These are phyloP conservation scores for Citrus unshiu DNA, from an alignment of 345 rosid genomes.

Conservation along the genomic window DNA sequence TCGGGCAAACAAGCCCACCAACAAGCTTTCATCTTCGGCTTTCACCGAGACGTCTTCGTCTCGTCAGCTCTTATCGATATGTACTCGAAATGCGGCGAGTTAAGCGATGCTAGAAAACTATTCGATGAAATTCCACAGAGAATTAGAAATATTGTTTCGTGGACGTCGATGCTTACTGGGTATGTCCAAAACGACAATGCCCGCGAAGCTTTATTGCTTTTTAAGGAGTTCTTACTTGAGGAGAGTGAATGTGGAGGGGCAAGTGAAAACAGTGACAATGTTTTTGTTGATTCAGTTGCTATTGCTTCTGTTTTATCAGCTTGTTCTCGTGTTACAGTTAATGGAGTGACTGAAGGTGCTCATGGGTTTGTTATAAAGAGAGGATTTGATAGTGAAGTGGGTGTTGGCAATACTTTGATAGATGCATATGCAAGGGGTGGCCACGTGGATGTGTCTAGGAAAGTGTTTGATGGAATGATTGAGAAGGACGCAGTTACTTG, in stretches of 20 bases:
- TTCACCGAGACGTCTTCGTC: constrained; percentile 63
- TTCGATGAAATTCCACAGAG: constrained; percentile 76
- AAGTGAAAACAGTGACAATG: constrained; percentile 17
- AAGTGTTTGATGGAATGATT: constrained; percentile 60
- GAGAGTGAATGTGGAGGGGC: constrained; percentile 29
- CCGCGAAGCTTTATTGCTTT: constrained; percentile 52
- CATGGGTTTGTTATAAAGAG: constrained; percentile 61
- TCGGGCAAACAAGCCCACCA: constrained; percentile 83
- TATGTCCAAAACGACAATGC: constrained; percentile 59
- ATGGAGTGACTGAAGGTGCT: constrained; percentile 50
- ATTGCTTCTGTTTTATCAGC: constrained; percentile 73
- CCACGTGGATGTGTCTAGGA: constrained; percentile 46
- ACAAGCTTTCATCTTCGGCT: constrained; percentile 71
- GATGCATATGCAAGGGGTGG: constrained; percentile 82
- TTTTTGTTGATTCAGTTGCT: constrained; percentile 56
- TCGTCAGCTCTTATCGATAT: constrained; percentile 73
- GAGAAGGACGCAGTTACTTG: constrained; percentile 67
- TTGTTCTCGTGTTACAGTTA: constrained; percentile 51
- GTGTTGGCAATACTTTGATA: constrained; percentile 63
- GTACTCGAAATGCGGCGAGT: constrained; percentile 64
- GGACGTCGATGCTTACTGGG: constrained; percentile 86
- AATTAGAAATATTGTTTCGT: constrained; percentile 67
- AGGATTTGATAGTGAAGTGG: constrained; percentile 52
- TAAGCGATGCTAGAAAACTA: constrained; percentile 55
- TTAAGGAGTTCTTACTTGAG: constrained; percentile 57